Percentiles rank a stretch among this genome's conserved stretches.
phyloP scores from a whole-genome alignment of 305 asterid species.

The Fraxinus greggii region DNA sequence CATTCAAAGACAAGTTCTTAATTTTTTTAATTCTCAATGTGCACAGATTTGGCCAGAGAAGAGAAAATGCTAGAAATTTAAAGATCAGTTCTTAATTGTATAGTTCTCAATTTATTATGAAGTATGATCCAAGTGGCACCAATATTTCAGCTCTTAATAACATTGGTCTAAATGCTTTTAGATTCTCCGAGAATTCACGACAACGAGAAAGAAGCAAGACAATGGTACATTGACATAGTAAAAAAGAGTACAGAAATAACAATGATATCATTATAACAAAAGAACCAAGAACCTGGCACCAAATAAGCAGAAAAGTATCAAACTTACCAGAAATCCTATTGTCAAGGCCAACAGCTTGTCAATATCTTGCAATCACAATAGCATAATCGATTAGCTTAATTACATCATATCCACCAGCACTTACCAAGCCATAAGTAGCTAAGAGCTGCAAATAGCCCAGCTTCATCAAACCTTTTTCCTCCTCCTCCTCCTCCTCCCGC shows the following conservation, averaged over 20 bases:
- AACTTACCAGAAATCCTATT: constrained; percentile 48
- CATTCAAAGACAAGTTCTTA: neutral
- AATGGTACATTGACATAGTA: neutral
- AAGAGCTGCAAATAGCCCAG: constrained; percentile 51
- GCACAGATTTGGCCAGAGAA: neutral
- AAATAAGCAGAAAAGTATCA: neutral
- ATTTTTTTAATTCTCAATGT: constrained; percentile 15
- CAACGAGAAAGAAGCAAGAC: neutral
- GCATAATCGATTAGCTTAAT: constrained; percentile 47
- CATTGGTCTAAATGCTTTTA: constrained; percentile 15
- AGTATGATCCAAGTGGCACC: neutral
- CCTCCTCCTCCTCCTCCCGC: constrained; percentile 19
- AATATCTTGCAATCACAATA: constrained; percentile 41
- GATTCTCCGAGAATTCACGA: neutral
- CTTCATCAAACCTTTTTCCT: constrained; percentile 44
- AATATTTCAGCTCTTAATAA: neutral
- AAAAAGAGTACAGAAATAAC: neutral
- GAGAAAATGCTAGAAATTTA: neutral
- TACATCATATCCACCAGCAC: constrained; percentile 31
- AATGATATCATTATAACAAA: neutral
- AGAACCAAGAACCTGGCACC: neutral
- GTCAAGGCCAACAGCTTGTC: constrained; percentile 45
- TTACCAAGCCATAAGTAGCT: constrained; percentile 46
- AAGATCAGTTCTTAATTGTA: constrained; percentile 5
- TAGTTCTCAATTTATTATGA: neutral